Base-by-base conservation (phyloP, 345 rosid genomes). In the Geranium rotundifolium region DNA sequence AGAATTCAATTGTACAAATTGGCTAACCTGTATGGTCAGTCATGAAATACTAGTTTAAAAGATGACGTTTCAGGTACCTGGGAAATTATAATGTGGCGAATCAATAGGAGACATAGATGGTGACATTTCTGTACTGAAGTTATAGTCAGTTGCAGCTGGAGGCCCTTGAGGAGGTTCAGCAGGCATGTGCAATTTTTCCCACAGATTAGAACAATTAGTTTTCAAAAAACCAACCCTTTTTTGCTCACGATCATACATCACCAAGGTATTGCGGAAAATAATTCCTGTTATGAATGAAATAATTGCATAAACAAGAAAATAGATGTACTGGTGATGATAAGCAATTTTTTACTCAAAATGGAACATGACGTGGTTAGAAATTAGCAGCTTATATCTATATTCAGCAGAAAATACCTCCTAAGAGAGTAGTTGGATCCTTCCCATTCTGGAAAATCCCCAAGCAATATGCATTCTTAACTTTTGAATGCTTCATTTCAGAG, bases 201-300 rank as follows among this genome's bases (percentile, higher is more conserved):
- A 88, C 67, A 93, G 70, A 76, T 86, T 86, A 1, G 97, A 89
- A 72, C 99, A 93, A 69, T 93, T 90, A 19, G 99, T 93, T 82
- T 91, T 93, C 99, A 97, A 87, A 65, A 93, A 93, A 31, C 99
- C 99, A 62, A 90, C 79, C 71, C 79, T 86, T 29, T 86, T 79
- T 73, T 86, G 79, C 71, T 83, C 87, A 19, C 96, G 89, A 67
- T 93, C 97, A 78, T 93, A 93, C 65, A 77, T 75, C 30, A 90
- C 97, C 69, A 93, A 85, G 39, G 96, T 90, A 65, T 93, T 93
- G 63, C 96, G 95, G 19, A 86, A 88, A 61, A 86, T 56, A 17
- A 93, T 93, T 65, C 96, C 98, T 89, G 73, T 67, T 68, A 50
- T 50, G 50, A 46, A 46, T 20, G 34, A 29, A 37, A 27, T 59